A percentile compares a stretch with the other conserved stretches of the same genome.
Evolutionary conservation across 2,329 filamentous ascomycete genomes (phyloP).

Genomic region (Colletotrichum sp.): DNA sequence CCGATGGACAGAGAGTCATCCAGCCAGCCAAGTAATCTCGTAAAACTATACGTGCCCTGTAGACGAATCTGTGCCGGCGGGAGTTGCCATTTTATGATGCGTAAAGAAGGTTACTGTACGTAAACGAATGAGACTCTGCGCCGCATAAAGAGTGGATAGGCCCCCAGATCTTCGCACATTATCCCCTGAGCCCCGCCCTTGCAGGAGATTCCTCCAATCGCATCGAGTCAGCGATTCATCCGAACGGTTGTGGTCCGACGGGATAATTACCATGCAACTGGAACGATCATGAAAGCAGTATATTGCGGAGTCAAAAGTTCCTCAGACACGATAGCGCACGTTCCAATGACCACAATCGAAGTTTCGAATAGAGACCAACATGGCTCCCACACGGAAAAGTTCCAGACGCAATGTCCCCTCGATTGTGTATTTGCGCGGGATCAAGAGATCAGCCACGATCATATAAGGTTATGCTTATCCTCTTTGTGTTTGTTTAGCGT

Average conservation of each 20-base stretch:
- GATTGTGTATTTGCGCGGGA: neutral
- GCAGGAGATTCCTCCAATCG: neutral
- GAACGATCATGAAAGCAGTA: neutral
- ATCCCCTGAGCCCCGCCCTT: neutral
- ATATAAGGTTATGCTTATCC: neutral
- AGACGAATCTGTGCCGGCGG: neutral
- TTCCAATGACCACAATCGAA: neutral
- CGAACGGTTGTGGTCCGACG: neutral
- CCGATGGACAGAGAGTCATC: neutral
- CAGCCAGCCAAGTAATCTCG: neutral
- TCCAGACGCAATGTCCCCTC: neutral
- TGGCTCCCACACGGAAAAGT: neutral
- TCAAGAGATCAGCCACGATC: neutral
- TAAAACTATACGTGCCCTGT: neutral
- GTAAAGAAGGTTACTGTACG: neutral
- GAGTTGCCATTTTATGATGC: neutral
- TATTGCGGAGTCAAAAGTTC: neutral
- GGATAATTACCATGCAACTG: neutral
- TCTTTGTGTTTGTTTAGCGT: neutral
- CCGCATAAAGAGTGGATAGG: neutral
- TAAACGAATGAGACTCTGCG: neutral
- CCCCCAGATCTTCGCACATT: neutral
- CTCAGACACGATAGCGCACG: neutral
- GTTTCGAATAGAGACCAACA: neutral
- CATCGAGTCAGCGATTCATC: neutral